Evolutionary conservation across 2,329 filamentous ascomycete genomes (phyloP).

Genomic region (Aspergillus sp.): DNA sequence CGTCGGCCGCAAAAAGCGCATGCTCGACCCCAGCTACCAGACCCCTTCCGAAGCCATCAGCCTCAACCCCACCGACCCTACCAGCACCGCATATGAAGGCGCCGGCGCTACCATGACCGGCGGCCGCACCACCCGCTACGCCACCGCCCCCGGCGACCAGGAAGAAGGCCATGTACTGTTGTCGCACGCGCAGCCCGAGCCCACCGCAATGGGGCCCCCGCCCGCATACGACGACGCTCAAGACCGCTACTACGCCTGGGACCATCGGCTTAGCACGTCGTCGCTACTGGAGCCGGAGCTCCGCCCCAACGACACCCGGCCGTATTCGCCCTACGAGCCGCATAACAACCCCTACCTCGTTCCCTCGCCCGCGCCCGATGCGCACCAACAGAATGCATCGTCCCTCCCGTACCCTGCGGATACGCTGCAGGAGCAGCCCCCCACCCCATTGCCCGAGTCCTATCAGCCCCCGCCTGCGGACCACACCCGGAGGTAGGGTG

Average conservation of each 20-base stretch:
- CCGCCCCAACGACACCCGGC: constrained; percentile 8
- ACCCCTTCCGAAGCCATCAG: constrained; percentile 26
- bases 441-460: constrained; percentile 30
- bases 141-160: constrained; percentile 19
- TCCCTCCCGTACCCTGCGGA: constrained; percentile 16
- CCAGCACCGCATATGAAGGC: constrained; percentile 23
- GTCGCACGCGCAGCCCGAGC: constrained; percentile 37
- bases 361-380: constrained; percentile 13
- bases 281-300: constrained; percentile 14
- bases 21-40: constrained; percentile 40
- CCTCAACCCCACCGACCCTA: constrained; percentile 24
- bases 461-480: constrained; percentile 26
- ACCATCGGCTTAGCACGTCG: constrained; percentile 8
- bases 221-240: constrained; percentile 17
- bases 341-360: constrained; percentile 14
- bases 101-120: constrained; percentile 20
- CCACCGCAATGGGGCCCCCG: constrained; percentile 15
- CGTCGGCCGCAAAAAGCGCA: constrained; percentile 60
- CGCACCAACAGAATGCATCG: constrained; percentile 12
- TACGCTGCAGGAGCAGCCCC: constrained; percentile 27
- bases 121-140: constrained; percentile 23
- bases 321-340: constrained; percentile 19
- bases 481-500: constrained; percentile 2
- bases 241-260: constrained; percentile 12
- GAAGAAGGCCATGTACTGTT: constrained; percentile 39